Evolutionary conservation across 192 early-diverging fungal genomes (phyloP).

Genomic region (Funneliformis geosporum): DNA sequence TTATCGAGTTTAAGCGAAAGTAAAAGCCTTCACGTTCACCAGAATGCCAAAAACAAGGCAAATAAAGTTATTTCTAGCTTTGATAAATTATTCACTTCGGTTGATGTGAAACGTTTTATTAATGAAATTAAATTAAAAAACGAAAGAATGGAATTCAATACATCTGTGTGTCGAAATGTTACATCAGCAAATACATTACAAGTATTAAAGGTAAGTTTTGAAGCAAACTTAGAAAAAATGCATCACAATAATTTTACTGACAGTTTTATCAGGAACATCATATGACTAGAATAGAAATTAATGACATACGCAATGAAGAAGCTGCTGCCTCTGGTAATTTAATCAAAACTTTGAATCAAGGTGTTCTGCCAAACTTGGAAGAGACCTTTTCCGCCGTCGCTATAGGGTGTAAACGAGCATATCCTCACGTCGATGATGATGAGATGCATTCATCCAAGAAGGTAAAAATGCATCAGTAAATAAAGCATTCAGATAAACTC

Average conservation of each 20-base stretch:
- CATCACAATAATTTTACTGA: constrained; percentile 7
- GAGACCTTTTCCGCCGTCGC: too few species aligned
- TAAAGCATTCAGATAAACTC: too few species aligned
- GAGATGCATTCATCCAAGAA: too few species aligned
- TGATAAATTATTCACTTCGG: constrained; percentile 28
- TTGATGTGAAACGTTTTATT: constrained; percentile 25
- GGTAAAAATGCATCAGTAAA: too few species aligned
- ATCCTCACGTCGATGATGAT: too few species aligned
- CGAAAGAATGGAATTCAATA: constrained; percentile 21
- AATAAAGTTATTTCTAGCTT: constrained; percentile 19
- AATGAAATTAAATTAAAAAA: constrained; percentile 28
- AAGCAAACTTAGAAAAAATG: constrained; percentile 18
- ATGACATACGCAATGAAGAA: constrained; percentile 10
- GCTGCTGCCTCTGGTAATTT: too few species aligned
- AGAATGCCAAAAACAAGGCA: constrained; percentile 32
- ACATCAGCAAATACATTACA: constrained; percentile 27
- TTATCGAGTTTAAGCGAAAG: too few species aligned
- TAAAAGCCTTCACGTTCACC: too few species aligned
- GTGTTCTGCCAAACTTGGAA: too few species aligned
- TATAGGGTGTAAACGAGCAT: too few species aligned
- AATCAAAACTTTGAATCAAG: too few species aligned
- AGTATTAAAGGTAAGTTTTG: constrained; percentile 23
- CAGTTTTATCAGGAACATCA: constrained; percentile 20
- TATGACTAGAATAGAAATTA: constrained; percentile 2
- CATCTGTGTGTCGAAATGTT: constrained; percentile 16